Evolutionary conservation across 2,329 filamentous ascomycete genomes (phyloP), one percentile per base, ranked within the genome.

Genomic region (Aureobasidium mangrovei): DNA sequence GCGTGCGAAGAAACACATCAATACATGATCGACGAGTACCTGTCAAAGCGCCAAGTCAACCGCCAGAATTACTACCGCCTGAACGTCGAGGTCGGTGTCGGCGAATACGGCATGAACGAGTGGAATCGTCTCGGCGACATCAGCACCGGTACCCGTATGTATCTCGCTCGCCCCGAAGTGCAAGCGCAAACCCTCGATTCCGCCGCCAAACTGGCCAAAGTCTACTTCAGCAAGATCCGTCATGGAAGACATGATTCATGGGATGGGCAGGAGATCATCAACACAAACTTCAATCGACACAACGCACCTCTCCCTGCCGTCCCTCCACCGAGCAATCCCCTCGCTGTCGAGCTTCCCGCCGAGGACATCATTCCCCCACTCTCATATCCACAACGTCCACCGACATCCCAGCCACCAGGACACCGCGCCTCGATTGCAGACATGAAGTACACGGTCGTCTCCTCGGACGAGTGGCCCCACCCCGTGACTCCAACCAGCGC

Each of bases 21-120:
- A 65, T 81, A 82, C 62, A 95, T 97, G 90, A 72, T 86, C 56
- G 82, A 81, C 56, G 86, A 94, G 45, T 82, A 91, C 60, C 76
- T 97, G 26, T 72, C 80, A 5, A 86, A 84, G 67, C 82, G 90
- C 33, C 62, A 63, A 12, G 55, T 56, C 42, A 52, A 55, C 32
- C 33, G 31, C 10, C 82, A 85, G 28, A 88, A 94, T 67, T 98
- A 98, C 73, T 95, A 90, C 68, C 86, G 93, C 6, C 76, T 97
- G n/a, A 98, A 98, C 60, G 93, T 97, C 39, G 91, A 97, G 66
- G 84, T 95, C 12, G 93, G 91, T 1, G 91, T 97, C 3, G 91
- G 91, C 52, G 93, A 97, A 66, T 97, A 96, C 67, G 91, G 88
- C 49, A 97, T 98, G 90, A 98, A 97, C 29, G 93, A 97, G 68